Percentiles rank a stretch among this genome's conserved stretches.
These are phyloP conservation scores for Chaetomiaceae sp. DNA, from an alignment of 2,329 filamentous ascomycete genomes.

Conservation along the genomic window DNA sequence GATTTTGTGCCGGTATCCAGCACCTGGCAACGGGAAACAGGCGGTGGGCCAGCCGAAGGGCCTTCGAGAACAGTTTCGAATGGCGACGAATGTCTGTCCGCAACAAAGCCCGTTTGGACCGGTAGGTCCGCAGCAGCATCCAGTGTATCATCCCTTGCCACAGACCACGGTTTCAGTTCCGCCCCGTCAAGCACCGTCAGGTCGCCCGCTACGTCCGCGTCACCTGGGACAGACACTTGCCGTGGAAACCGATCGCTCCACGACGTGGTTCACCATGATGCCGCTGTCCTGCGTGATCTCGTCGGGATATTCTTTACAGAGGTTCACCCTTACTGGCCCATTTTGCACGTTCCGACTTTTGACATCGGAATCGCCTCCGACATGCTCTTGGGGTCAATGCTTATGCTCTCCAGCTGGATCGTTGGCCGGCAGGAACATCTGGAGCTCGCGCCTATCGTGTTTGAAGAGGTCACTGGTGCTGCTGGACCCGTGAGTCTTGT, in stretches of 20 bases:
- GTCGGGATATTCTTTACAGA: slow-evolving; percentile 9
- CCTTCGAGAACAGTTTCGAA: no score
- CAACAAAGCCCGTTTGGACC: no score
- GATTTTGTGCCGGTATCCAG: no score
- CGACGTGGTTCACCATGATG: not conserved
- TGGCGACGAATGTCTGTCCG: no score
- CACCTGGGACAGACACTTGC: not conserved
- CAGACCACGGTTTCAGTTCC: no score
- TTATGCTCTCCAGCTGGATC: slow-evolving; percentile 12
- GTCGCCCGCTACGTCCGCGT: not conserved
- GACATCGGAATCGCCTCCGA: not conserved
- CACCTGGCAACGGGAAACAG: no score
- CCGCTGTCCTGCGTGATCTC: not conserved
- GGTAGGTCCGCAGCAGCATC: no score
- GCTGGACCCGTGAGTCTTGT: not conserved
- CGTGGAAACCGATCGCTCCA: not conserved
- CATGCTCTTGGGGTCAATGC: slow-evolving; percentile 8
- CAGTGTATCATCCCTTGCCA: no score
- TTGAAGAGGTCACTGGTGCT: slow-evolving; percentile 2
- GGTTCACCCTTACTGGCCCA: slow-evolving; percentile 13
- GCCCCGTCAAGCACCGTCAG: no score
- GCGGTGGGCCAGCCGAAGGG: no score
- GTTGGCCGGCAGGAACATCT: not conserved
- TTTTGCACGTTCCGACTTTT: slow-evolving; percentile 14
- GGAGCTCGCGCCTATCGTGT: slow-evolving; percentile 3